A percentile compares a stretch with the other conserved stretches of the same genome.
These are phyloP conservation scores for Phalaenopsis aphrodite DNA, from an alignment of 106 monocot genomes.

Conservation along the genomic window DNA sequence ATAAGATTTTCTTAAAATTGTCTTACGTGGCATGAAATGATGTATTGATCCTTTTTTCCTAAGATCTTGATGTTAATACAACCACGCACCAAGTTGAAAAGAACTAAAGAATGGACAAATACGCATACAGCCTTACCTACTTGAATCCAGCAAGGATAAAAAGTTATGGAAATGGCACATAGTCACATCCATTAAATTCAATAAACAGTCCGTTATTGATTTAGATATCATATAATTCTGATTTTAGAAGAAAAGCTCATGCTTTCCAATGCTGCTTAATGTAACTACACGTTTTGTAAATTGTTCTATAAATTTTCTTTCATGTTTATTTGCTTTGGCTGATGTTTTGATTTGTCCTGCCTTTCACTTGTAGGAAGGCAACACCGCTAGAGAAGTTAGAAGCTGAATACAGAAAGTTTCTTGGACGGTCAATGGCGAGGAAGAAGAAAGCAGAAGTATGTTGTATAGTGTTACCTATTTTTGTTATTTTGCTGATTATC, in stretches of 20 bases:
- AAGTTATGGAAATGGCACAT: background rate
- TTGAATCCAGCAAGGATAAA: background rate
- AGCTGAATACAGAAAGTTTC: constrained; percentile 57
- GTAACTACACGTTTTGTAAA: background rate
- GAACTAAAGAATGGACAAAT: background rate
- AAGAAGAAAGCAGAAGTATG: constrained; percentile 42
- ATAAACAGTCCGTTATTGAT: background rate
- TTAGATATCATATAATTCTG: background rate
- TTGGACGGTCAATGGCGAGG: constrained; percentile 39
- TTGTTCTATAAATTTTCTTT: background rate
- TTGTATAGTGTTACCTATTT: background rate
- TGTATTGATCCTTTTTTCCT: too few relatives aligned
- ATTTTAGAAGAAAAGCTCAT: background rate
- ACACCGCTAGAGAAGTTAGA: constrained; percentile 59
- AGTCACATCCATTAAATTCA: background rate
- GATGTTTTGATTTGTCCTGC: background rate
- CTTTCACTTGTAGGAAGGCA: constrained; percentile 41
- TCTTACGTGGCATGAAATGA: too few relatives aligned
- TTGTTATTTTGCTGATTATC: background rate
- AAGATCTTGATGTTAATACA: too few relatives aligned
- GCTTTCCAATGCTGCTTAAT: background rate
- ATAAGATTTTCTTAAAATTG: too few relatives aligned
- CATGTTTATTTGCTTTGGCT: background rate
- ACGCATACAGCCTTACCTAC: background rate
- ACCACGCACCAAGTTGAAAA: background rate